Base-by-base conservation (phyloP, 768 basidiomycete species). In the Calocera viscosa region DNA sequence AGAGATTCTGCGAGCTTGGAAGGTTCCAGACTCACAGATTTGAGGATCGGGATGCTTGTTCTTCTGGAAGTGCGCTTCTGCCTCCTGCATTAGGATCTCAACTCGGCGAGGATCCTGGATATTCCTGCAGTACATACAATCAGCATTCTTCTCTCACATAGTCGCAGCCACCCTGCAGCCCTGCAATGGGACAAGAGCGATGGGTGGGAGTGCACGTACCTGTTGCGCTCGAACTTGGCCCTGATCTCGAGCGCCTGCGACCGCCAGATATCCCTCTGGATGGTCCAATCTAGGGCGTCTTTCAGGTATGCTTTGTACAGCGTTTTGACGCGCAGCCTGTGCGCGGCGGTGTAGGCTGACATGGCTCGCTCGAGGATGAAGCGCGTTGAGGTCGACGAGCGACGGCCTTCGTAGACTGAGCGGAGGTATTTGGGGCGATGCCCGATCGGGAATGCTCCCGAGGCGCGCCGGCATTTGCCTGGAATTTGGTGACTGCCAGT, bases 191-290 rank as follows among this genome's bases (percentile, higher is more conserved):
- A n/a, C n/a, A n/a, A n/a, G 8, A 49, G 39, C 34, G n/a, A 64
- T 22, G 33, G 8, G n/a, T 34, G 5, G 39, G 28, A 39, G 19
- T 2, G 35, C 64, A 79, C 83, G 67, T 75, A 91, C 91, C 93
- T 84, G 82, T 97, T 93, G 71, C 82, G 79, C 80, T 98, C 95
- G 75, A 98, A 98, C 75, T 91, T 84, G 68, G 94, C 94, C 69
- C 95, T 80, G 70, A 98, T 91, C 76, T 87, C 80, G 72, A 94
- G 77, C 14, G 94, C 94, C 76, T 88, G 84, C 66, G 80, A 82
- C 68, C 94, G 84, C 92, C 92, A 97, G 0, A 91, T 74, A 73
- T 93, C 89, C 65, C 94, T 80, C 67, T 88, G 82, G 70, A 96
- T 81, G 53, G 84, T 86, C 95, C 95, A 98, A 77, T 98, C 87